Percentiles rank a stretch among this genome's conserved stretches.
Evolutionary conservation across 176 grass and related monocot species (phyloP).

Genomic region (Otatea glauca): DNA sequence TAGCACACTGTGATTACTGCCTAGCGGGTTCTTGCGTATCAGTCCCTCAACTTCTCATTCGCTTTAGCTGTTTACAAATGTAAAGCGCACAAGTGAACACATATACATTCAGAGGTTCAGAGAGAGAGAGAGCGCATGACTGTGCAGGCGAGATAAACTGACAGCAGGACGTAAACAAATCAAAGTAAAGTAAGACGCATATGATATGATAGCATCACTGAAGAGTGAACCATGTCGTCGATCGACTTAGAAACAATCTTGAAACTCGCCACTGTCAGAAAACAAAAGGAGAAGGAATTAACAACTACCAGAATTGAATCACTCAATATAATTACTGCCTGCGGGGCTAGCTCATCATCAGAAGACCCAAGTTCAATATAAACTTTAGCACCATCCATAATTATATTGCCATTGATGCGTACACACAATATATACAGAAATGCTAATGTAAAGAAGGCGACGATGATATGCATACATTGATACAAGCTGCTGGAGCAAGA

Average conservation of each 20-base stretch:
- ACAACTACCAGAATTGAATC: background rate
- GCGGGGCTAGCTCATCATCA: background rate
- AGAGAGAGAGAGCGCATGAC: too few relatives aligned
- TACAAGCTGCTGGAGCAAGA: background rate
- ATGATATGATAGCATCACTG: background rate
- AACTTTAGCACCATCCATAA: background rate
- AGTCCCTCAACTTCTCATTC: conserved; percentile 8
- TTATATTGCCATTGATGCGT: background rate
- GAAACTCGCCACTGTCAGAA: conserved; percentile 4
- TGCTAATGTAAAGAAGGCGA: background rate
- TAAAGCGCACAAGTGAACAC: background rate
- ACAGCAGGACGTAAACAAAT: conserved; percentile 11
- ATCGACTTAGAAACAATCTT: conserved; percentile 2
- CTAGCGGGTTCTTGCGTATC: background rate
- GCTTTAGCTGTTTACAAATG: background rate
- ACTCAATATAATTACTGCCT: background rate
- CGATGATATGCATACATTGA: background rate
- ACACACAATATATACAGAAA: background rate
- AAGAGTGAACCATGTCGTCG: background rate
- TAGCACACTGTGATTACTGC: background rate
- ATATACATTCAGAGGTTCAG: background rate
- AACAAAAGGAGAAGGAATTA: background rate
- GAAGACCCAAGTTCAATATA: background rate
- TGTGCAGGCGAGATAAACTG: background rate
- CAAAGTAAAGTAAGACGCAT: background rate